These are phyloP conservation scores for Clonostachys chloroleuca DNA, from an alignment of 2,329 filamentous ascomycete species.

Conservation along the genomic window DNA sequence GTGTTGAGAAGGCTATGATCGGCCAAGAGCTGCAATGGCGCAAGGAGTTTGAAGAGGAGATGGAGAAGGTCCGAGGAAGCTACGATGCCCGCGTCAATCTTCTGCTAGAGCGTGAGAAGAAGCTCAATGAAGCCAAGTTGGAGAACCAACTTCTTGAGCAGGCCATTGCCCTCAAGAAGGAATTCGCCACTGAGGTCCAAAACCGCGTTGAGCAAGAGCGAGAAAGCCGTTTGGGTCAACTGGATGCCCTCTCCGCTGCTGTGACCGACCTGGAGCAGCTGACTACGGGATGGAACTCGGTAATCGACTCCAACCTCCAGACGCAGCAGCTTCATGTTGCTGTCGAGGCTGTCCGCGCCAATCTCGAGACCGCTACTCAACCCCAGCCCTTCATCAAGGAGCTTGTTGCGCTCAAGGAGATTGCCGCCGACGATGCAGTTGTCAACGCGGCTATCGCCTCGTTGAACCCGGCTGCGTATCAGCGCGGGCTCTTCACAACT, in stretches of 20 bases:
- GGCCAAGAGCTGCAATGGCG: conserved; percentile 80
- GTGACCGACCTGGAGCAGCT: conserved; percentile 84
- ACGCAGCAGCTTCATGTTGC: conserved; percentile 96
- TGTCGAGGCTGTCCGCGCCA: conserved; percentile 85
- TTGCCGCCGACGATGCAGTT: conserved; percentile 77
- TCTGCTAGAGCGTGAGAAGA: conserved; percentile 73
- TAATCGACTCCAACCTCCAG: conserved; percentile 84
- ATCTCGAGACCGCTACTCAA: conserved; percentile 65
- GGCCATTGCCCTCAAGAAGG: conserved; percentile 80
- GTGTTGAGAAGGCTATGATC: conserved; percentile 80
- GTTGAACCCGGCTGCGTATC: conserved; percentile 91
- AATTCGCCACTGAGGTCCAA: conserved; percentile 75
- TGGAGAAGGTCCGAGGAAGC: conserved; percentile 69
- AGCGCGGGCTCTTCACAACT: conserved; percentile 79
- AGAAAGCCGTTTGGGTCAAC: conserved; percentile 77
- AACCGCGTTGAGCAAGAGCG: conserved; percentile 85
- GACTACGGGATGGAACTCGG: conserved; percentile 83
- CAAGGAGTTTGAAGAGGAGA: conserved; percentile 82
- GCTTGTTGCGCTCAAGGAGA: conserved; percentile 90
- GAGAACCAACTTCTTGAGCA: conserved; percentile 88
- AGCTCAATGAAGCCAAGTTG: conserved; percentile 77
- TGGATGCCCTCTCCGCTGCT: conserved; percentile 72
- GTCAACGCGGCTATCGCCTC: conserved; percentile 94
- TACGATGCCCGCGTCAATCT: conserved; percentile 79
- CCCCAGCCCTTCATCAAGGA: conserved; percentile 87